Conservation (phyloP, 805 yeast species). For the Yamadazyma tumulicola region DNA sequence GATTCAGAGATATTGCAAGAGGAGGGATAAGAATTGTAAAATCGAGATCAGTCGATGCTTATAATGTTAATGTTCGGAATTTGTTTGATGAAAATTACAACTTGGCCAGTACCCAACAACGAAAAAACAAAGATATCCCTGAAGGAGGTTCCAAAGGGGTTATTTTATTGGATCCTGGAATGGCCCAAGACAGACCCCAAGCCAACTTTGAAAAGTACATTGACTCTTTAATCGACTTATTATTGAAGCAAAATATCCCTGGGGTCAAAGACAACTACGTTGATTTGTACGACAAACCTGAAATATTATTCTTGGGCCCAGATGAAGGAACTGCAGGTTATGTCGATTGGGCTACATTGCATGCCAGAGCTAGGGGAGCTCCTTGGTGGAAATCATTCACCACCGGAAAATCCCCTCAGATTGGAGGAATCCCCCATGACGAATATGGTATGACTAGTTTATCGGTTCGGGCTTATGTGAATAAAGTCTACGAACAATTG, state of each 20-base stretch:
- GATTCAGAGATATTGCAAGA: slow-evolving; percentile 95
- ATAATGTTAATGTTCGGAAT: slow-evolving; percentile 77
- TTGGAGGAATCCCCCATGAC: slow-evolving; percentile 99
- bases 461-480: slow-evolving; percentile 88
- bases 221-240: slow-evolving; percentile 83
- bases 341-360: slow-evolving; percentile 96
- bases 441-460: slow-evolving; percentile 97
- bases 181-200: slow-evolving; percentile 73
- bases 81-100: slow-evolving; percentile 96
- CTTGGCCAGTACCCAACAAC: slow-evolving; percentile 92
- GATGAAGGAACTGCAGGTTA: slow-evolving; percentile 97
- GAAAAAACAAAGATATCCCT: slow-evolving; percentile 96
- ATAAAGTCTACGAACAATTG: slow-evolving; percentile 79
- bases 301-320: slow-evolving; percentile 96
- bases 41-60: slow-evolving; percentile 81
- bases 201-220: slow-evolving; percentile 90
- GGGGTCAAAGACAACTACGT: slow-evolving; percentile 81
- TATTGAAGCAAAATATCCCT: slow-evolving; percentile 60
- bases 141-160: slow-evolving; percentile 99
- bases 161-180: slow-evolving; percentile 74
- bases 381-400: slow-evolving; percentile 98
- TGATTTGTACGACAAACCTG: slow-evolving; percentile 78
- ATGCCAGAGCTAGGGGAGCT: slow-evolving; percentile 89
- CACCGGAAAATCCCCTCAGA: slow-evolving; percentile 87
- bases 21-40: slow-evolving; percentile 97